phyloP scores from a whole-genome alignment of 768 basidiomycete genomes.

The Suillus tomentosus region DNA sequence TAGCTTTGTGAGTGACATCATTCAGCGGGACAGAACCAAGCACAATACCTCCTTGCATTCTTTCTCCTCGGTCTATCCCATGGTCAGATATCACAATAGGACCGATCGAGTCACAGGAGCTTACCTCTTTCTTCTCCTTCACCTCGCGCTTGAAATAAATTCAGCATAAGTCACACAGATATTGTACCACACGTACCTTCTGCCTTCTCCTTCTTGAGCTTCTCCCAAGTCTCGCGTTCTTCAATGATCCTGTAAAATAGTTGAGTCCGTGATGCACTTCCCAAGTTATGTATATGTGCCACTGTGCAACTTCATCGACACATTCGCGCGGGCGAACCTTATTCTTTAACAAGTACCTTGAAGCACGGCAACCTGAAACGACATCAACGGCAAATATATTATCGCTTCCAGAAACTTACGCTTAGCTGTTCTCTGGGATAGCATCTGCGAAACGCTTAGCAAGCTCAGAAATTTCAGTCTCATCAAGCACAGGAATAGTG shows the following conservation, averaged over 20 bases:
- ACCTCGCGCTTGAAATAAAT: conserved; percentile 62
- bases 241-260: conserved; percentile 50
- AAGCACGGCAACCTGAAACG: conserved; percentile 68
- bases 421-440: conserved; percentile 86
- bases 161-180: conserved; percentile 10
- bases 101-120: conserved; percentile 11
- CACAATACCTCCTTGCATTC: conserved; percentile 58
- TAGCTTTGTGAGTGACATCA: conserved; percentile 12
- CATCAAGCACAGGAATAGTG: conserved; percentile 68
- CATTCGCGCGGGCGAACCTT: conserved; percentile 88
- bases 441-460: conserved; percentile 82
- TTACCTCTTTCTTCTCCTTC: conserved; percentile 73
- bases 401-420: conserved; percentile 45
- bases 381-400: conserved; percentile 6
- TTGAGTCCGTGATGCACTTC: conserved; percentile 13
- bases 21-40: conserved; percentile 9
- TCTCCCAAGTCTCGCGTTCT: conserved; percentile 83
- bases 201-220: conserved; percentile 79
- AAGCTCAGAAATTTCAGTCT: conserved; percentile 73
- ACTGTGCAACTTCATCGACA: conserved; percentile 76
- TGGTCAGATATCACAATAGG: conserved; percentile 1
- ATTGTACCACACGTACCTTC: conserved; percentile 39
- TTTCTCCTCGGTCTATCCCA: conserved; percentile 57
- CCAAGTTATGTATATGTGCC: conserved; percentile 42
- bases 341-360: conserved; percentile 87